Base-by-base conservation (phyloP, 345 rosid species). In the Psidium guajava region DNA sequence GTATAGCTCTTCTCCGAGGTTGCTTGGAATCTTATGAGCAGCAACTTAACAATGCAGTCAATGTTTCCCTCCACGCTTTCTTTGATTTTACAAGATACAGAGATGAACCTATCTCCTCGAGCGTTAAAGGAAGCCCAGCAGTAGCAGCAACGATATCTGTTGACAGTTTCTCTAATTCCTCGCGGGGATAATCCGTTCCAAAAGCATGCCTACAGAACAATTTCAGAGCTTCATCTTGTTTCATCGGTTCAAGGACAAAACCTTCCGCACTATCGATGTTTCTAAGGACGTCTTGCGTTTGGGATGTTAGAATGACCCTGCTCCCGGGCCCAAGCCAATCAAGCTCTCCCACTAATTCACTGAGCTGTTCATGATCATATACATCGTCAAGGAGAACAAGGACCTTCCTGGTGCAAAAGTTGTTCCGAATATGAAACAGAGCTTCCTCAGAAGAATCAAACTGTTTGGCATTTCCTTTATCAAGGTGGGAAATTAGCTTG, bases 341-440 rank as follows among this genome's bases (percentile, higher is more conserved):
- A 2, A 47, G 25, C 27, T 64, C 6, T n/a, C 56, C 80, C 0
- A 27, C 56, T 54, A 84, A 22, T 49, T 5, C 12, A 3, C 36
- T 58, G 47, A 84, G 81, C n/a, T 83, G 55, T 11, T 59, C 55
- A 3, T 27, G 4, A 20, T 28, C 4, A 6, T 84, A 27, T 3
- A 84, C 50, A 27, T 69, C 85, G 53, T 84, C 85, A 8, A 64
- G 82, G 74, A 84, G 55, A 47, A 84, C 22, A 21, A 84, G 85
- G 5, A 52, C 52, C 74, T 64, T 84, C 85, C 1, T 69, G 6
- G 21, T n/a, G 7, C n/a, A 2, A 28, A 59, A 27, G 5, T 8
- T 0, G 2, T 53, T 6, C 47, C 7, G 21, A 24, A 83, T 52
- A 5, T 40, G 6, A 24, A 10, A 0, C 53, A 15, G 2, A 49